Base-by-base conservation (phyloP, 106 monocot genomes). In the Hemerocallis citrina region DNA sequence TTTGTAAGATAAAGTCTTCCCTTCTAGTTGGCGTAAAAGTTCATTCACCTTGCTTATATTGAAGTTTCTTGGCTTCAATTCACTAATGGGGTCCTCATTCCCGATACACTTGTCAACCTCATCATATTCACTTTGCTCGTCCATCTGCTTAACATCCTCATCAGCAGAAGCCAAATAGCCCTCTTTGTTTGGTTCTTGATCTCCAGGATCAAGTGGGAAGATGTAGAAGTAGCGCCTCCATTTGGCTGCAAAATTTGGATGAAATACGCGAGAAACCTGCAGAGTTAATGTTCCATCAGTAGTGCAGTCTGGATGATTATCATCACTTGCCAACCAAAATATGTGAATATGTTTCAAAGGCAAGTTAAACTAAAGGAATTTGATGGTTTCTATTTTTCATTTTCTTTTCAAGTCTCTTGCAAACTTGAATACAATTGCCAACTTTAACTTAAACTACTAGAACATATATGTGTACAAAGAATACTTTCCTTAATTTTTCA, bases 161-260 rank as follows among this genome's bases (percentile, higher is more conserved):
- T 60, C 34, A 25, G 20, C 34, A 67, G 6, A 48, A 19, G 5
- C 49, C 33, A 34, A 34, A 46, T 32, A 25, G 48, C 37, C 59
- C 15, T 21, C 40, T 32, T 55, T 46, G 52, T 32, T 32, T 55
- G 52, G 39, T 41, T 17, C 34, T 68, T 65, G 31, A 39, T 67
- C 65, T 34, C 34, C 52, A 34, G 70, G 48, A 52, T 59, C 72
- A 38, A 96, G 72, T 27, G 95, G 95, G 52, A 90, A 90, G 10
- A 90, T 84, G 59, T 90, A 96, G 9, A 96, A 75, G 63, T 96
- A 96, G 0, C 72, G 77, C 71, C 95, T 86, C 95, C 95, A 96
- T 70, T 90, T 96, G 16, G 95, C 95, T 50, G 82, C 49, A 77
- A 96, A 96, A 76, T 86, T 96, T 59, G 95, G 95, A 70, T 96